phyloP scores from a whole-genome alignment of 1,139 yeast genomes.

The Suhomyces taliae region DNA sequence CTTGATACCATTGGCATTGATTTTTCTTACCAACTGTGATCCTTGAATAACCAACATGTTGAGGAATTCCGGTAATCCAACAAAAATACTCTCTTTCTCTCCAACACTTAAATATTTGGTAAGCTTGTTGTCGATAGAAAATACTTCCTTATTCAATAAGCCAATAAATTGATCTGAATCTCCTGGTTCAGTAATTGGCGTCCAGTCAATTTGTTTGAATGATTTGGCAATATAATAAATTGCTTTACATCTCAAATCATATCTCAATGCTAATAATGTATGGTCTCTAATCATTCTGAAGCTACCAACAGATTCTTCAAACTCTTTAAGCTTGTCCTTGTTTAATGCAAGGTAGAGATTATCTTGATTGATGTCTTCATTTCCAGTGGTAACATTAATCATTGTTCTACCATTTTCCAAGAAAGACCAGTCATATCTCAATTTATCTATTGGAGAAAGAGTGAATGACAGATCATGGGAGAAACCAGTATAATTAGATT shows the following conservation, averaged over 20 bases:
- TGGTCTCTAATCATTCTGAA: conserved; percentile 49
- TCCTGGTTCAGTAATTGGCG: conserved; percentile 52
- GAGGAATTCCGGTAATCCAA: conserved; percentile 59
- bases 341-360: conserved; percentile 39
- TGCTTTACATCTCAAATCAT: conserved; percentile 63
- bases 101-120: conserved; percentile 26
- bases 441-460: conserved; percentile 40
- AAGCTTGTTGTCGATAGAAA: conserved; percentile 47
- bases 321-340: conserved; percentile 41
- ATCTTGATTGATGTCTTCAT: conserved; percentile 20
- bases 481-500: conserved; percentile 32
- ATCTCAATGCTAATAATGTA: conserved; percentile 58
- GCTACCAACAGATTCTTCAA: conserved; percentile 46
- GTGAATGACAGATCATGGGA: conserved; percentile 25
- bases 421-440: conserved; percentile 59
- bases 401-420: conserved; percentile 44
- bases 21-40: conserved; percentile 53
- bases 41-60: conserved; percentile 60
- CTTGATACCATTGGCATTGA: conserved; percentile 68
- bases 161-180: conserved; percentile 66
- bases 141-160: conserved; percentile 59
- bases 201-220: conserved; percentile 42
- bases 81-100: conserved; percentile 35
- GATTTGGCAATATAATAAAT: conserved; percentile 59
- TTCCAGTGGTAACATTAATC: conserved; percentile 22